Base-by-base conservation (phyloP, 805 yeast species). In the Candida taoyuanica region DNA sequence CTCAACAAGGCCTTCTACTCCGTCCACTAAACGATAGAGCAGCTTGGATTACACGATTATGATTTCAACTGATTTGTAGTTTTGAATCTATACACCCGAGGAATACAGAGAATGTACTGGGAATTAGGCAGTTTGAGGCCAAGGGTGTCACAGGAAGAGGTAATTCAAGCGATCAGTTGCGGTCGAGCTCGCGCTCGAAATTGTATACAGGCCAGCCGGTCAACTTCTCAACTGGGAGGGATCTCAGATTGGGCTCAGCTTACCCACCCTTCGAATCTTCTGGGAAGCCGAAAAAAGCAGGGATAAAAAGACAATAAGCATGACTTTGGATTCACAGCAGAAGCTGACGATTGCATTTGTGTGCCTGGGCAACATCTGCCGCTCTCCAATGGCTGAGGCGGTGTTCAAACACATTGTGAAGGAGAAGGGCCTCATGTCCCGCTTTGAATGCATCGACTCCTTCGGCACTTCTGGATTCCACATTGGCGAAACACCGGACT, bases 371-470 rank as follows among this genome's bases (percentile, higher is more conserved):
- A 89, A 89, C 60, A 85, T 85, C 17, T 88, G 97, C 56, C 89
- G 97, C 34, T 87, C 96, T 2, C 98, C 98, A 12, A 91, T 89
- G 98, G 97, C 98, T 0, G 97, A 91, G 56, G 96, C 96, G 0
- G 85, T 88, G 1, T 87, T 89, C 63, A 69, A 67, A 33, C 77
- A 85, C 42, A 65, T 67, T 13, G 94, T 85, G 8, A 59, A 74
- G 30, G 57, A 74, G 31, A 59, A 62, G 16, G 80, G 81, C 0
- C 46, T 66, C 20, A 53, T 44, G 24, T 60, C 56, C 14, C 55
- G 55, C n/a, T 74, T 88, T 44, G 56, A 64, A 0, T 56, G 56
- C 14, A 80, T 87, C 23, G 96, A 89, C 54, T 87, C 96, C 1
- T 89, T 80, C 60, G 98, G 97, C 13, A 87, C 97, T 1, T 78